These are phyloP conservation scores for Panaeolus cyanescens DNA, from an alignment of 768 basidiomycete species.

Conservation along the genomic window DNA sequence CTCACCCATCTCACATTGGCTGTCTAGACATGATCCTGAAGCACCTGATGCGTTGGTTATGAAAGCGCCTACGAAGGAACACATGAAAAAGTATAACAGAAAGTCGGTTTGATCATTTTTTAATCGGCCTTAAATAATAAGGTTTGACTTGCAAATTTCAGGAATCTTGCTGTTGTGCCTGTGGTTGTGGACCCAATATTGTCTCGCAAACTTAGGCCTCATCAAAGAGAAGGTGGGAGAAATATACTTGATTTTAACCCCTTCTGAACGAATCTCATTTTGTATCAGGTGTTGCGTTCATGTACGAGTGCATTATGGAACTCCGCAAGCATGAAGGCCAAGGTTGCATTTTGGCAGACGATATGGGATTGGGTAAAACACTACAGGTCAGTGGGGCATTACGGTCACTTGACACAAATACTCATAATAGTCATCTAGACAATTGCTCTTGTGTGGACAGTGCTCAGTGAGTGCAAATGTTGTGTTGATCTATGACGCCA, in stretches of 20 bases:
- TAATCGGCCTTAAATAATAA: constrained; percentile 7
- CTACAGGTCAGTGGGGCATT: constrained; percentile 53
- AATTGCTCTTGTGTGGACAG: constrained; percentile 89
- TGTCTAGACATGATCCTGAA: constrained; percentile 71
- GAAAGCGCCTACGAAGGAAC: constrained; percentile 71
- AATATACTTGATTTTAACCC: background rate
- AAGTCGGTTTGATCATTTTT: constrained; percentile 43
- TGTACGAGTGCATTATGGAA: constrained; percentile 98
- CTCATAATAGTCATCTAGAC: constrained; percentile 49
- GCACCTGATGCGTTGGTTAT: constrained; percentile 83
- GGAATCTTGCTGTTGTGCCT: constrained; percentile 64
- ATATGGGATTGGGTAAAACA: constrained; percentile 99
- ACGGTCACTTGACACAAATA: background rate
- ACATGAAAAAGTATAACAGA: constrained; percentile 68
- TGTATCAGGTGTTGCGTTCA: constrained; percentile 70
- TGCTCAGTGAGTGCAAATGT: constrained; percentile 65
- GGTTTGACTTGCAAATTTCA: constrained; percentile 24
- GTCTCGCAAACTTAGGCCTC: constrained; percentile 72
- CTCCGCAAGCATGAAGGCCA: constrained; percentile 87
- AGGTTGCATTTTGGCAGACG: constrained; percentile 96
- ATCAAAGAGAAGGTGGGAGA: constrained; percentile 80
- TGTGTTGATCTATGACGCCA: background rate
- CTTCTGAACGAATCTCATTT: constrained; percentile 7
- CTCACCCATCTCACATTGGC: background rate
- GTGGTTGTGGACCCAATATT: constrained; percentile 94